Percentiles rank a stretch among this genome's conserved stretches.
Evolutionary conservation across 1,139 yeast species (phyloP).

Genomic region (Yamadazyma dushanensis): DNA sequence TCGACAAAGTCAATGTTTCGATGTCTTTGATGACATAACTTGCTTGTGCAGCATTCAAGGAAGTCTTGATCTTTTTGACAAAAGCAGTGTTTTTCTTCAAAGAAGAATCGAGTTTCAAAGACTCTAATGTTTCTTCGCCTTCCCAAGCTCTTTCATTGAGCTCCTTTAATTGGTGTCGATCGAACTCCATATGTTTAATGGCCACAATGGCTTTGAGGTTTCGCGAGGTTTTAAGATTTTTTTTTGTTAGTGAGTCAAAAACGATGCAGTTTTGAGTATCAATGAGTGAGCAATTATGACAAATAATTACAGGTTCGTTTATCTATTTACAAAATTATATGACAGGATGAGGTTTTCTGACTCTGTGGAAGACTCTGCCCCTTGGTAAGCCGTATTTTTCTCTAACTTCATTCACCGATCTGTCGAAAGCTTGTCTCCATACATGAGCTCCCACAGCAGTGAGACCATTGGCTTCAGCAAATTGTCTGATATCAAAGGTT

Average conservation of each 20-base stretch:
- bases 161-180: slow-evolving; percentile 23
- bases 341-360: slow-evolving; percentile 34
- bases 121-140: slow-evolving; percentile 34
- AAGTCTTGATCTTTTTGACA: slow-evolving; percentile 64
- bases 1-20: slow-evolving; percentile 62
- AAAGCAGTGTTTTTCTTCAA: slow-evolving; percentile 84
- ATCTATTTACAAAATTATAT: slow-evolving; percentile 11
- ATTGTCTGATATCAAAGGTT: slow-evolving; percentile 69
- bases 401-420: slow-evolving; percentile 68
- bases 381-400: slow-evolving; percentile 66
- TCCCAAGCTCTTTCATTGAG: slow-evolving; percentile 56
- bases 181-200: background rate
- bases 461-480: slow-evolving; percentile 55
- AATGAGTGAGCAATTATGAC: background rate
- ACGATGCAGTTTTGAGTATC: no score
- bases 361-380: slow-evolving; percentile 74
- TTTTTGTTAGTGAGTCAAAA: no score
- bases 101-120: slow-evolving; percentile 62
- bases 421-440: slow-evolving; percentile 87
- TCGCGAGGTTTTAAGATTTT: background rate
- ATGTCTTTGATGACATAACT: slow-evolving; percentile 59
- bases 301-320: background rate
- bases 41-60: slow-evolving; percentile 44
- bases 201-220: background rate
- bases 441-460: slow-evolving; percentile 86